Evolutionary conservation across 768 basidiomycete species (phyloP).

Genomic region (Hydnomerulius pinastri): DNA sequence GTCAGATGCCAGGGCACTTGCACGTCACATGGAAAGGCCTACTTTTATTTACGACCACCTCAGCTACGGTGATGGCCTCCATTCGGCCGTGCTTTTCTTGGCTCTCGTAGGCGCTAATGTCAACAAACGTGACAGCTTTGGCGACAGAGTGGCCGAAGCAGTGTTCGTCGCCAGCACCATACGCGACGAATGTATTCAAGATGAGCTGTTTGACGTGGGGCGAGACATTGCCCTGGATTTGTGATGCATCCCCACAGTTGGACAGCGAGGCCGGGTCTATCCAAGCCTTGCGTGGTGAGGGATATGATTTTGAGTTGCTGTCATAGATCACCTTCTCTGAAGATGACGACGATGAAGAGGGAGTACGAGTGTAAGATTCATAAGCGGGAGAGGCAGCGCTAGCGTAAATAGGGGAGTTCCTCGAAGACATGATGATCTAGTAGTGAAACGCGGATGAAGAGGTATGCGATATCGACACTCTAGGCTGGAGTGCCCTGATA

Average conservation of each 20-base stretch:
- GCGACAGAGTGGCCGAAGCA: conserved; percentile 66
- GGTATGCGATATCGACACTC: background rate
- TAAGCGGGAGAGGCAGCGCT: conserved; percentile 29
- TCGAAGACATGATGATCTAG: conserved; percentile 26
- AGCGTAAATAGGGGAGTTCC: conserved; percentile 27
- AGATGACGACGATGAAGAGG: conserved; percentile 26
- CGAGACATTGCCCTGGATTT: conserved; percentile 64
- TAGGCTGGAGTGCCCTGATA: conserved; percentile 15
- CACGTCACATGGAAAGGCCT: conserved; percentile 26
- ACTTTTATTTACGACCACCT: conserved; percentile 65
- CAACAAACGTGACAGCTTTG: conserved; percentile 57
- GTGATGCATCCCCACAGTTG: conserved; percentile 54
- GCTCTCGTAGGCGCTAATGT: conserved; percentile 54
- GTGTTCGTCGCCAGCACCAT: conserved; percentile 67
- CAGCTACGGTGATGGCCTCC: conserved; percentile 64
- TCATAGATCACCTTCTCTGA: conserved; percentile 26
- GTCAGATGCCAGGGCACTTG: conserved; percentile 1
- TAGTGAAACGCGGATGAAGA: conserved; percentile 3
- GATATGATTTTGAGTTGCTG: conserved; percentile 12
- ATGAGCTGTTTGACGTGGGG: conserved; percentile 65
- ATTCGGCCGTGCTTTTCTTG: conserved; percentile 49
- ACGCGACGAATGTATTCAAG: conserved; percentile 65
- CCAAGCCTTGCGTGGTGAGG: conserved; percentile 46
- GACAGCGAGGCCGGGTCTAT: conserved; percentile 66
- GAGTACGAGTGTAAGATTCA: conserved; percentile 22